phyloP scores from a whole-genome alignment of 495 filamentous ascomycete genomes.

The Talaromyces wortmannii region DNA sequence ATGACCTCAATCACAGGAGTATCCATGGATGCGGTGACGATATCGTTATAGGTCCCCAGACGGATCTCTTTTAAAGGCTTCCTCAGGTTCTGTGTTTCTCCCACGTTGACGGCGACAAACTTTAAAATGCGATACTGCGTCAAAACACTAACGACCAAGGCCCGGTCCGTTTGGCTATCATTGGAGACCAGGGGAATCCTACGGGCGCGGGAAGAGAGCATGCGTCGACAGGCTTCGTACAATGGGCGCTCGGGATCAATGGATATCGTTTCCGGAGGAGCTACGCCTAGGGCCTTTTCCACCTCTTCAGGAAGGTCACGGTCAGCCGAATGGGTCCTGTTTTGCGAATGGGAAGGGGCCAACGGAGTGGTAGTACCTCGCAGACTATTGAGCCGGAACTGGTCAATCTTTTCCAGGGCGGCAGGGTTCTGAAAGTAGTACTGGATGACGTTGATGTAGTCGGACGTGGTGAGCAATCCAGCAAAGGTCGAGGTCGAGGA shows the following conservation, averaged over 20 bases:
- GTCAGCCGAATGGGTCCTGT: neutral
- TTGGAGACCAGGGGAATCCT: conserved; percentile 91
- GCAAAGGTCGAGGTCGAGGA: conserved; percentile 90
- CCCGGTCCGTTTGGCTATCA: conserved; percentile 87
- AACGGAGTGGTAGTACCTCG: conserved; percentile 49
- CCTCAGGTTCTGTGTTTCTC: conserved; percentile 79
- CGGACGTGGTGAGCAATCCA: conserved; percentile 87
- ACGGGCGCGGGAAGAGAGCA: conserved; percentile 87
- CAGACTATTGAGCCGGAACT: conserved; percentile 89
- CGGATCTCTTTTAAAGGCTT: conserved; percentile 82
- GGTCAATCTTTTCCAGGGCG: conserved; percentile 79
- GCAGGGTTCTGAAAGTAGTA: conserved; percentile 99
- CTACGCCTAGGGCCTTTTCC: conserved; percentile 85
- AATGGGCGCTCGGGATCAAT: conserved; percentile 84
- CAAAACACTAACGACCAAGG: conserved; percentile 92
- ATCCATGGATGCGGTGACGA: conserved; percentile 83
- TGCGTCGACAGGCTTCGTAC: conserved; percentile 90
- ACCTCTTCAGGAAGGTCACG: conserved; percentile 56
- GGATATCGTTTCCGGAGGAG: conserved; percentile 90
- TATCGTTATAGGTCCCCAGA: conserved; percentile 74
- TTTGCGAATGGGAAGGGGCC: neutral
- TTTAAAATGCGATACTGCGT: conserved; percentile 98
- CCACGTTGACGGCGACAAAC: conserved; percentile 96
- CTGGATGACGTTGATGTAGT: conserved; percentile 98
- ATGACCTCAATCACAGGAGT: conserved; percentile 95